A percentile compares a stretch with the other conserved stretches of the same genome.
These are phyloP conservation scores for Aquilaria agallochum DNA, from an alignment of 441 rosid genomes.

Conservation along the genomic window DNA sequence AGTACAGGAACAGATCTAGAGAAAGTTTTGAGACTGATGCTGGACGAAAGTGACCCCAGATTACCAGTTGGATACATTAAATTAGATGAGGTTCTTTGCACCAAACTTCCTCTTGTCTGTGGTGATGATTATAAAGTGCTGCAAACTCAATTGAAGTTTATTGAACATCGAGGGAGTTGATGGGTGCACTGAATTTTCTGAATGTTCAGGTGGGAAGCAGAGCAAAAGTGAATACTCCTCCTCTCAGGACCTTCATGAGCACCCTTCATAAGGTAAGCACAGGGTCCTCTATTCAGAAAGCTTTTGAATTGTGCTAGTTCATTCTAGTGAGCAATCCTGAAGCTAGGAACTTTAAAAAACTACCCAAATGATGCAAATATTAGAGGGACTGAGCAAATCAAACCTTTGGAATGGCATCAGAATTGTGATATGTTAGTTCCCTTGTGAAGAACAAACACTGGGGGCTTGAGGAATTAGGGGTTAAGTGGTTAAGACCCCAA, in stretches of 20 bases:
- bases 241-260: constrained; percentile 55
- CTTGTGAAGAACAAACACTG: neutral
- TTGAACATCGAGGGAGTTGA: neutral
- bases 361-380: no score
- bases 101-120: neutral
- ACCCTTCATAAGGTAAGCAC: constrained; percentile 49
- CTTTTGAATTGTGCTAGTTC: neutral
- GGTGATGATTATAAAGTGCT: neutral
- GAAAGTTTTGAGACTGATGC: constrained; percentile 60
- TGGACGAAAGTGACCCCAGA: constrained; percentile 81
- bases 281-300: neutral
- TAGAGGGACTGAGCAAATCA: no score
- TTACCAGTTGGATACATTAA: constrained; percentile 82
- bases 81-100: constrained; percentile 66
- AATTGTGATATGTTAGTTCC: neutral
- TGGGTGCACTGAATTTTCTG: constrained; percentile 1
- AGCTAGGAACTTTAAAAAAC: neutral
- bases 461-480: neutral
- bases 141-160: neutral
- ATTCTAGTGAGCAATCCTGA: no score
- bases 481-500: no score
- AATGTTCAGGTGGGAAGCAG: constrained; percentile 67
- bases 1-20: constrained; percentile 53
- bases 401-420: neutral
- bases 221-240: constrained; percentile 72